Percentiles rank a stretch among this genome's conserved stretches.
These are phyloP conservation scores for Blastocystis sp. DNA, from an alignment of 352 stramenopile species.

Conservation along the genomic window DNA sequence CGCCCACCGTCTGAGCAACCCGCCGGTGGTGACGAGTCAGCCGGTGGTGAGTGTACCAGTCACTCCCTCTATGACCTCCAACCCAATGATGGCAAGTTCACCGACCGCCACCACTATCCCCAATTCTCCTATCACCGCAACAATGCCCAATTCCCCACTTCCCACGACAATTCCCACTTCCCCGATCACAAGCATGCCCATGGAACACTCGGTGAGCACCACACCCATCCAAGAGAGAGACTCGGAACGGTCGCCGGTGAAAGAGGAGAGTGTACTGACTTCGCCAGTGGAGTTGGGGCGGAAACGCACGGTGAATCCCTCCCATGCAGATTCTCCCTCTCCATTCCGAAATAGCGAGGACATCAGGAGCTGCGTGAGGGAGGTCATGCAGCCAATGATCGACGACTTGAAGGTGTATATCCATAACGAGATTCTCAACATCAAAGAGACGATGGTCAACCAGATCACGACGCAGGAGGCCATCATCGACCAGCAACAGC, in stretches of 20 bases:
- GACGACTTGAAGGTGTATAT: conserved; percentile 31
- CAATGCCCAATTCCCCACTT: too few species aligned
- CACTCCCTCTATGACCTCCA: too few species aligned
- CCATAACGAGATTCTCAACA: conserved; percentile 35
- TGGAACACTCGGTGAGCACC: too few species aligned
- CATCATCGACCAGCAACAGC: conserved; percentile 43
- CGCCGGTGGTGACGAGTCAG: background rate
- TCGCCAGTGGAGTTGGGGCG: too few species aligned
- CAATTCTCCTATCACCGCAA: too few species aligned
- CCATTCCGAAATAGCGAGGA: background rate
- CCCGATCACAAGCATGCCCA: too few species aligned
- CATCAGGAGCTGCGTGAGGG: background rate
- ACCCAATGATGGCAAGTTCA: too few species aligned
- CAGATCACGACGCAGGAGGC: conserved; percentile 52
- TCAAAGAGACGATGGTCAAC: conserved; percentile 30
- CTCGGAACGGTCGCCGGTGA: too few species aligned
- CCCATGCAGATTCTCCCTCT: background rate
- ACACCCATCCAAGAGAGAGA: too few species aligned
- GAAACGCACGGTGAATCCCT: background rate
- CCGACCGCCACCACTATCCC: too few species aligned
- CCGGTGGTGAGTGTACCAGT: background rate
- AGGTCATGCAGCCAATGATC: conserved; percentile 50
- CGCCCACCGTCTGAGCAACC: background rate
- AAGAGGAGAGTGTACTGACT: too few species aligned
- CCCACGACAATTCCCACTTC: too few species aligned